Conservation (phyloP, 73 alveolate genomes). For the Paramecium caudatum region DNA sequence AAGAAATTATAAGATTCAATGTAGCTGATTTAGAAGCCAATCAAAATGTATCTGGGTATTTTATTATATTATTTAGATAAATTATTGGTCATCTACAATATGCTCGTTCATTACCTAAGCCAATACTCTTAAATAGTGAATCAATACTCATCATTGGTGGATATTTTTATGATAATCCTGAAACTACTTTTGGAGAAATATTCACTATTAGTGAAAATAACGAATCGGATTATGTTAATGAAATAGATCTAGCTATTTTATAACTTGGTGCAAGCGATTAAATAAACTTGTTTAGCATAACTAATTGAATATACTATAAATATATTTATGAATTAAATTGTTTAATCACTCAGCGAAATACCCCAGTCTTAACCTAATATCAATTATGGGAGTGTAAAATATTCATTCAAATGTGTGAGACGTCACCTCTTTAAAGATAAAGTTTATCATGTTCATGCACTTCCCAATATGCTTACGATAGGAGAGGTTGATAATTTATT, state of each 20-base stretch:
- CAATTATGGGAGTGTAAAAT: slow-evolving; percentile 1
- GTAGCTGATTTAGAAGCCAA: slow-evolving; percentile 38
- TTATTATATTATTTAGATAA: not conserved
- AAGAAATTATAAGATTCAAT: slow-evolving; percentile 51
- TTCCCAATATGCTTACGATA: slow-evolving; percentile 6
- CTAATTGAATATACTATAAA: slow-evolving; percentile 27
- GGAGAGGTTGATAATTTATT: not conserved
- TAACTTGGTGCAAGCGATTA: not conserved
- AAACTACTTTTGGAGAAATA: not conserved
- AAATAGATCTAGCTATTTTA: not conserved
- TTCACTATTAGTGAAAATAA: not conserved
- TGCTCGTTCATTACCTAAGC: slow-evolving; percentile 53
- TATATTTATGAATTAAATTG: slow-evolving; percentile 21
- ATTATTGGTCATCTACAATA: slow-evolving; percentile 12
- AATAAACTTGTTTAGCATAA: not conserved
- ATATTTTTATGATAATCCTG: slow-evolving; percentile 6
- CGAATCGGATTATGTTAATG: not conserved
- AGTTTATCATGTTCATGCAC: slow-evolving; percentile 30
- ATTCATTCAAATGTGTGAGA: slow-evolving; percentile 47
- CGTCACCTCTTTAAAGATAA: slow-evolving; percentile 50
- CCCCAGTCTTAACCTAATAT: not conserved
- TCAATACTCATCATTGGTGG: not conserved
- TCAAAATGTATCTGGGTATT: slow-evolving; percentile 61
- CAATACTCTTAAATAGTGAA: not conserved
- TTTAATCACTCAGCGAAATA: not conserved